Evolutionary conservation across 176 grass and related monocot genomes (phyloP).

Genomic region (Phoenix roebelenii): DNA sequence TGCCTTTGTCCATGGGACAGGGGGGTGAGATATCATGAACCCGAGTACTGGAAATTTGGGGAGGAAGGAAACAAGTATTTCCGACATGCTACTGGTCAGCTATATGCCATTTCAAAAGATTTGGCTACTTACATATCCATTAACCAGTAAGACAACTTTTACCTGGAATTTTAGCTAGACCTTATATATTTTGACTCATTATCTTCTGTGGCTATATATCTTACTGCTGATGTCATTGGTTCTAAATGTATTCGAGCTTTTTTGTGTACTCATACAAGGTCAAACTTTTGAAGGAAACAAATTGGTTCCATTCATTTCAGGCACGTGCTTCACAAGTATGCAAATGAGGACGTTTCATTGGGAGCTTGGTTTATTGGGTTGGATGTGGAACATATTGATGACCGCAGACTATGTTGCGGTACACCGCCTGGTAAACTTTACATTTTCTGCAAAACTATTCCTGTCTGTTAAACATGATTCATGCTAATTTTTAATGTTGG

Average conservation of each 20-base stretch:
- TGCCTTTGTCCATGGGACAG: not conserved
- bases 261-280: not conserved
- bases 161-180: not conserved
- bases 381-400: conserved; percentile 10
- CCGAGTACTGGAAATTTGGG: conserved; percentile 14
- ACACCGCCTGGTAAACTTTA: conserved; percentile 4
- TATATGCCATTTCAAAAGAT: conserved; percentile 14
- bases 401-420: conserved; percentile 6
- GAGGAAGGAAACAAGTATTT: conserved; percentile 13
- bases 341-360: conserved; percentile 12
- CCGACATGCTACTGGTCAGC: conserved; percentile 8
- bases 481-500: too few species aligned
- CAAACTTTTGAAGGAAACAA: not conserved
- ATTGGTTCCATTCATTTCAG: not conserved
- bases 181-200: not conserved
- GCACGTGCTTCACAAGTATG: conserved; percentile 16
- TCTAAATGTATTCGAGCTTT: too few species aligned
- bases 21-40: conserved; percentile 6
- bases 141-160: not conserved
- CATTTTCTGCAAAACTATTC: too few species aligned
- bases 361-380: conserved; percentile 11
- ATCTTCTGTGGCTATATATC: not conserved
- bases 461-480: too few species aligned
- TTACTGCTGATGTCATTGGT: not conserved
- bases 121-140: conserved; percentile 11